Percentiles rank a stretch among this genome's conserved stretches.
These are phyloP conservation scores for Fusarium brevicatenulatum DNA, from an alignment of 2,329 filamentous ascomycete species.

Conservation along the genomic window DNA sequence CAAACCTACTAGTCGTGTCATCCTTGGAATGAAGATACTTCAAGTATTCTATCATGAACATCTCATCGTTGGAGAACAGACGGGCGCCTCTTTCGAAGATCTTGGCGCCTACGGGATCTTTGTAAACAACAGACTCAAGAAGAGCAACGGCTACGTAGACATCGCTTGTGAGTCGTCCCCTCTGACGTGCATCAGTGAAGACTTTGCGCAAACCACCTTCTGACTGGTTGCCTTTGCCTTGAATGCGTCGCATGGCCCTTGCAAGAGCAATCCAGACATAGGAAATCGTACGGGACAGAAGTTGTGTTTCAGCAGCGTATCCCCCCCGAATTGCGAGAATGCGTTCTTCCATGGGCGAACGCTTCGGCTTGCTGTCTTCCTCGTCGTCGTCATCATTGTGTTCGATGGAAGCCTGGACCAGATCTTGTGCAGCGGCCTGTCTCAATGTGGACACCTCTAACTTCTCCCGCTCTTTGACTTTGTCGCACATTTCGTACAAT, in stretches of 20 bases:
- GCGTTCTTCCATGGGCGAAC: constrained; percentile 72
- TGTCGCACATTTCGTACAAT: constrained; percentile 86
- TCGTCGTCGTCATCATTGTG: constrained; percentile 64
- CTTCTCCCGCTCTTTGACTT: constrained; percentile 72
- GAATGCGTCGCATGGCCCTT: constrained; percentile 91
- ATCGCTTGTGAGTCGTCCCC: constrained; percentile 89
- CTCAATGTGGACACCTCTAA: constrained; percentile 67
- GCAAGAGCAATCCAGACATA: constrained; percentile 96
- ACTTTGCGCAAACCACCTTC: constrained; percentile 86
- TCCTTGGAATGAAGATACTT: constrained; percentile 94
- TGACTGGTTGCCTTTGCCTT: constrained; percentile 76
- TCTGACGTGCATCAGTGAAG: constrained; percentile 87
- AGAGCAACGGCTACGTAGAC: constrained; percentile 94
- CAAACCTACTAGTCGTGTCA: constrained; percentile 85
- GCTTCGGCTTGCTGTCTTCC: constrained; percentile 52
- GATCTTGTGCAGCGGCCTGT: constrained; percentile 57
- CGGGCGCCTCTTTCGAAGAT: constrained; percentile 96
- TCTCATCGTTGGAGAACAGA: constrained; percentile 92
- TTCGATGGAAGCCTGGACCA: constrained; percentile 53
- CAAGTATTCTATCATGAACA: constrained; percentile 93
- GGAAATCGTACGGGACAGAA: constrained; percentile 86
- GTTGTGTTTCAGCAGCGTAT: constrained; percentile 76
- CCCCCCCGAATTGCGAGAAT: constrained; percentile 71
- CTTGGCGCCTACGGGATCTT: constrained; percentile 89
- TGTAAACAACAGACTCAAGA: constrained; percentile 96